phyloP scores from a whole-genome alignment of 495 filamentous ascomycete genomes.

The Hyaloscypha hepaticicola region DNA sequence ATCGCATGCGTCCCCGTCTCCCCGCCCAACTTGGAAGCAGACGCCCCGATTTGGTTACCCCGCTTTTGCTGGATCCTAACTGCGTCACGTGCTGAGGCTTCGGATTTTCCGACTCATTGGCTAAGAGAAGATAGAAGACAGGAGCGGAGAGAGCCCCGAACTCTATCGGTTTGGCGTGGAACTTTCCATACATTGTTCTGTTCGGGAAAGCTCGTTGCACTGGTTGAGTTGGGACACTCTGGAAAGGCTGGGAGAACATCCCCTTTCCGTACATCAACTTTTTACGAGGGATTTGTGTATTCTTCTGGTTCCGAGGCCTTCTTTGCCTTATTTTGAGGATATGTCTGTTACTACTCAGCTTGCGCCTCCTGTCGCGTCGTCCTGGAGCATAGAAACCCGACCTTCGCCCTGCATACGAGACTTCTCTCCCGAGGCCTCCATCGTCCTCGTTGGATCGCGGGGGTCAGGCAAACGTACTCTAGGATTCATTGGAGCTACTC shows the following conservation, averaged over 20 bases:
- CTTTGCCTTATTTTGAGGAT: not conserved
- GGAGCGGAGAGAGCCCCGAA: too few relatives aligned
- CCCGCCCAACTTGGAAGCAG: not conserved
- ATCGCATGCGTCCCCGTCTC: not conserved
- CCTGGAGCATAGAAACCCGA: slow-evolving; percentile 22
- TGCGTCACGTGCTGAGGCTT: not conserved
- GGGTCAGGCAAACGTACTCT: slow-evolving; percentile 77
- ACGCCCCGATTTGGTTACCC: not conserved
- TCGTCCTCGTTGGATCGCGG: slow-evolving; percentile 72
- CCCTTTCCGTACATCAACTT: too few relatives aligned
- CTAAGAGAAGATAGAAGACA: not conserved
- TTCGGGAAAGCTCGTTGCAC: not conserved
- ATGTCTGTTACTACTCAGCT: slow-evolving; percentile 28
- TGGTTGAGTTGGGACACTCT: not conserved
- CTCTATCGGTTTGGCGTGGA: not conserved
- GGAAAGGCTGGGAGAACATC: not conserved
- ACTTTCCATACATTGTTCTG: not conserved
- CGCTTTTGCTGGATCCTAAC: not conserved
- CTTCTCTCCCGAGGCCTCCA: slow-evolving; percentile 63
- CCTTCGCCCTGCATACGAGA: slow-evolving; percentile 26
- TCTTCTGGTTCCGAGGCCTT: not conserved
- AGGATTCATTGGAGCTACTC: slow-evolving; percentile 73
- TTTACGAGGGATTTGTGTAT: not conserved
- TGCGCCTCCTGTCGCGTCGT: slow-evolving; percentile 9
- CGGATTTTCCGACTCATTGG: not conserved